phyloP scores from a whole-genome alignment of 192 early-diverging fungal genomes.

The Entomortierella chlamydospora region DNA sequence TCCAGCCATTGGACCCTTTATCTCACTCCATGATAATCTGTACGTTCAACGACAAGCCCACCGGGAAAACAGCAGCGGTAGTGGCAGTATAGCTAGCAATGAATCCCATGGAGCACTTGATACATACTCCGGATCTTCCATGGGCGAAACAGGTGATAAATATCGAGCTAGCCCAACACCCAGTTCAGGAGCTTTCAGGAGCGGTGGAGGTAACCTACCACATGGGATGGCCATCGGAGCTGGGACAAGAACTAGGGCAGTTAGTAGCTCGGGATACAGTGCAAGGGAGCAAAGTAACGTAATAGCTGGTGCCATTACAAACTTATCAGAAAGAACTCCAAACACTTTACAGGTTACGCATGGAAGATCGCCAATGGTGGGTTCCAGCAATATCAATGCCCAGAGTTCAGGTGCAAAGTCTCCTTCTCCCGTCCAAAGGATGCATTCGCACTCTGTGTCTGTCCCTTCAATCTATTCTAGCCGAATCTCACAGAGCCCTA shows the following conservation, averaged over 20 bases:
- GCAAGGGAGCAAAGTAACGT: slow-evolving; percentile 1
- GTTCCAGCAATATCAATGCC: neutral
- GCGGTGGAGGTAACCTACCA: neutral
- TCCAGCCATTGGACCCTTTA: neutral
- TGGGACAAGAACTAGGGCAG: slow-evolving; percentile 24
- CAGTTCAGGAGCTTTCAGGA: slow-evolving; percentile 3
- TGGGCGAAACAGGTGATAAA: slow-evolving; percentile 2
- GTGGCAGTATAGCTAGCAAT: slow-evolving; percentile 1
- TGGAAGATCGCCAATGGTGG: slow-evolving; percentile 6
- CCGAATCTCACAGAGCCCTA: neutral
- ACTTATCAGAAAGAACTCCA: slow-evolving; percentile 1
- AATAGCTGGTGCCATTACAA: neutral
- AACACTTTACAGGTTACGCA: neutral
- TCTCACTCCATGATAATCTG: slow-evolving; percentile 18
- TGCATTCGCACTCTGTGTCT: slow-evolving; percentile 32
- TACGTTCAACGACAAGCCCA: slow-evolving; percentile 1
- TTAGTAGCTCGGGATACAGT: slow-evolving; percentile 16
- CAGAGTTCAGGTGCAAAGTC: neutral
- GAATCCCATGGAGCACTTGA: neutral
- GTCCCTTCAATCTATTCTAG: slow-evolving; percentile 20
- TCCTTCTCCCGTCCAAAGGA: slow-evolving; percentile 10
- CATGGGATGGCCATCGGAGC: neutral
- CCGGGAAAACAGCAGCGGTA: slow-evolving; percentile 16
- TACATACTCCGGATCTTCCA: slow-evolving; percentile 1
- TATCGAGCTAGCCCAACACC: slow-evolving; percentile 9